phyloP scores from a whole-genome alignment of 768 basidiomycete genomes.

The Hypholoma sublateritium region DNA sequence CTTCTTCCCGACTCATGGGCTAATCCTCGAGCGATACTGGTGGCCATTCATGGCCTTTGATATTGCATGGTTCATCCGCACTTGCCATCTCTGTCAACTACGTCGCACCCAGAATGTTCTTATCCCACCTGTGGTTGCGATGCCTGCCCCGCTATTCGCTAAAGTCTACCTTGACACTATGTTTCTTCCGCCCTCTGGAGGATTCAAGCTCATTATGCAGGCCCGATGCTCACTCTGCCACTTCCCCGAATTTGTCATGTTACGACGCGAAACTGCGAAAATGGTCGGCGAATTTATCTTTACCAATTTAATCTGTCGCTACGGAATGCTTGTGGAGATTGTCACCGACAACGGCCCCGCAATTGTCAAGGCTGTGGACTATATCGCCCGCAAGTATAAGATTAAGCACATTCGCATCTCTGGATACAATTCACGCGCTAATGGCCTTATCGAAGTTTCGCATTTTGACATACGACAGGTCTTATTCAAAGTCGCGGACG shows the following conservation, averaged over 20 bases:
- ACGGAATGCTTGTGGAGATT: no score
- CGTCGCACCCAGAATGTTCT: slow-evolving; percentile 19
- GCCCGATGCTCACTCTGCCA: slow-evolving; percentile 20
- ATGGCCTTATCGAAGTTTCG: slow-evolving; percentile 31
- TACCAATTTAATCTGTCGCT: slow-evolving; percentile 4
- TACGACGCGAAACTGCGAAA: not conserved
- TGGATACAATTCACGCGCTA: slow-evolving; percentile 30
- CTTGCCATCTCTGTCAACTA: no score
- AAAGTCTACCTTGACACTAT: slow-evolving; percentile 41
- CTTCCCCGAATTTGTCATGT: slow-evolving; percentile 4
- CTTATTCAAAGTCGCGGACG: no score
- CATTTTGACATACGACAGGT: no score
- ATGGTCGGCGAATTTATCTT: not conserved
- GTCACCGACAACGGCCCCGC: slow-evolving; percentile 34
- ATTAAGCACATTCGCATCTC: slow-evolving; percentile 9
- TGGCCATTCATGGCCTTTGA: slow-evolving; percentile 27
- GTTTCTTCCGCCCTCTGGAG: slow-evolving; percentile 32
- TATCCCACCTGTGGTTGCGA: slow-evolving; percentile 22
- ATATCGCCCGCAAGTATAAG: slow-evolving; percentile 28
- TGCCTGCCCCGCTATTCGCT: slow-evolving; percentile 27
- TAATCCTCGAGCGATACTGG: slow-evolving; percentile 27
- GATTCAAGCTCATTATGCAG: slow-evolving; percentile 35
- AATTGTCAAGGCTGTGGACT: slow-evolving; percentile 22
- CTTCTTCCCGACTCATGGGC: slow-evolving; percentile 18
- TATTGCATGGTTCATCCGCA: no score